Conservation (phyloP, 2,329 filamentous ascomycete species). For the Beauveria australis region DNA sequence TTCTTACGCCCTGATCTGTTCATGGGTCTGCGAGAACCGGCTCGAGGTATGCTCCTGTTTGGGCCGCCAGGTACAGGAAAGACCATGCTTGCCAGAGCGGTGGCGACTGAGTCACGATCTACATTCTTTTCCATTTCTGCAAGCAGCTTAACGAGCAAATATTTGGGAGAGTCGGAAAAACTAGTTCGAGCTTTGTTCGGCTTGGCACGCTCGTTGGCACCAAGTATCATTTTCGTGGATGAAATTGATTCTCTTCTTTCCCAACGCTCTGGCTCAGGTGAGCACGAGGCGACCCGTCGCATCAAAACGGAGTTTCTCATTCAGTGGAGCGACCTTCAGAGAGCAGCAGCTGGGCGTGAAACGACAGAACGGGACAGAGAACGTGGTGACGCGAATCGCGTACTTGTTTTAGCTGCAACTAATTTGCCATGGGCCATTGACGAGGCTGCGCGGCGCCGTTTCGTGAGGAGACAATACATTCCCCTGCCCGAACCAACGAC, state of each 20-base stretch:
- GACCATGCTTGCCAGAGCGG: constrained; percentile 91
- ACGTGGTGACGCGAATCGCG: constrained; percentile 73
- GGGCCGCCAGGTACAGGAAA: constrained; percentile 97
- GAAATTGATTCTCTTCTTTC: constrained; percentile 94
- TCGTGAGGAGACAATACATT: constrained; percentile 92
- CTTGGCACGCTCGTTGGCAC: constrained; percentile 80
- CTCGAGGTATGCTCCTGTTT: constrained; percentile 90
- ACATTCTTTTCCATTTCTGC: constrained; percentile 98
- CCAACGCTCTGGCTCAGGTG: constrained; percentile 70
- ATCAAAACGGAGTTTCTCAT: constrained; percentile 98
- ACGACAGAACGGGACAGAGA: constrained; percentile 57
- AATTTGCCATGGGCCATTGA: constrained; percentile 98
- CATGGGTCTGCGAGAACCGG: constrained; percentile 88
- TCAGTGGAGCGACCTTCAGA: constrained; percentile 90
- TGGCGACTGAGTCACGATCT: constrained; percentile 88
- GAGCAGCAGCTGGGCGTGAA: constrained; percentile 82
- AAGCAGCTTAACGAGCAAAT: constrained; percentile 90
- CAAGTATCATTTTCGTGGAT: constrained; percentile 96
- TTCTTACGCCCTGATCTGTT: constrained; percentile 93
- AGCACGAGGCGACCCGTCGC: constrained; percentile 85
- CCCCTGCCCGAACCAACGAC: constrained; percentile 82
- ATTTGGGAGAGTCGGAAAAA: constrained; percentile 92
- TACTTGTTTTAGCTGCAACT: constrained; percentile 88
- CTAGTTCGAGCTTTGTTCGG: constrained; percentile 86
- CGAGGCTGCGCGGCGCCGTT: constrained; percentile 82